Evolutionary conservation across 129 eudicot genomes (phyloP).

Genomic region (Helianthus annuus): DNA sequence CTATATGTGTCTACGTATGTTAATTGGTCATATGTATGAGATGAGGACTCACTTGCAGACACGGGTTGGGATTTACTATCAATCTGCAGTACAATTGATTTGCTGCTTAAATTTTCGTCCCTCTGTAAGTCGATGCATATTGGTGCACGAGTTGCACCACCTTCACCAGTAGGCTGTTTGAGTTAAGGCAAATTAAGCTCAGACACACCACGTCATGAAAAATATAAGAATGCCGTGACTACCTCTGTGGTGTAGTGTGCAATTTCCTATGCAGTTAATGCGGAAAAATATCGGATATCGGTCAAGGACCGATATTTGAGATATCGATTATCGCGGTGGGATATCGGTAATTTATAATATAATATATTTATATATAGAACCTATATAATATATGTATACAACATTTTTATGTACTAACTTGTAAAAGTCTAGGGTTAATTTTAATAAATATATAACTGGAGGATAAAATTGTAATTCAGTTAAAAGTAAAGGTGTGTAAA

Average conservation of each 20-base stretch:
- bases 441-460: too few relatives aligned
- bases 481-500: too few relatives aligned
- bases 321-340: too few relatives aligned
- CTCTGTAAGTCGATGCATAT: conserved; percentile 78
- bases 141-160: conserved; percentile 99
- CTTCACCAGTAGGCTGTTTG: conserved; percentile 96
- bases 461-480: too few relatives aligned
- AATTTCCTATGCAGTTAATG: too few relatives aligned
- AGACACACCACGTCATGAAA: conserved; percentile 4
- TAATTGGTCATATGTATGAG: conserved; percentile 18
- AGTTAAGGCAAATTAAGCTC: conserved; percentile 7
- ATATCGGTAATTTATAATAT: too few relatives aligned
- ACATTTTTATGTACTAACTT: too few relatives aligned
- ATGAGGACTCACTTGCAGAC: conserved; percentile 85
- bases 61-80: conserved; percentile 95
- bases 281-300: too few relatives aligned
- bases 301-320: too few relatives aligned
- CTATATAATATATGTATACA: too few relatives aligned
- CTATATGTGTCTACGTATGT: neutral
- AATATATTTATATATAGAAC: too few relatives aligned
- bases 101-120: conserved; percentile 82
- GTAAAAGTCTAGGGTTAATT: too few relatives aligned
- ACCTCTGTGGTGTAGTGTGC: conserved; percentile 10
- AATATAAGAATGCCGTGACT: neutral
- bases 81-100: conserved; percentile 81